Percentiles rank a stretch among this genome's conserved stretches.
These are phyloP conservation scores for Physocladia obscura DNA, from an alignment of 192 early-diverging fungal genomes.

Conservation along the genomic window DNA sequence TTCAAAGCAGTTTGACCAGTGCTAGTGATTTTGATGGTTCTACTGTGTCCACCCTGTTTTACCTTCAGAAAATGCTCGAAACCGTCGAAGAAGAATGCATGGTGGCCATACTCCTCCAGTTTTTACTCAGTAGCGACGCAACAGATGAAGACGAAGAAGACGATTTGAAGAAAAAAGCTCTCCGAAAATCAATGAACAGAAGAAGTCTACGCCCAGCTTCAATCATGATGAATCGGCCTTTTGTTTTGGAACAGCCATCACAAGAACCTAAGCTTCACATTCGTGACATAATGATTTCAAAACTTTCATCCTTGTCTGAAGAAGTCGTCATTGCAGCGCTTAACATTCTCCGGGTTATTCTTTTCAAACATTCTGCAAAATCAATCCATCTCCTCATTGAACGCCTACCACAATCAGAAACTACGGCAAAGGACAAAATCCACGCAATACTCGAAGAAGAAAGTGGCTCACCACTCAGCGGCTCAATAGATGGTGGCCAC, in stretches of 20 bases:
- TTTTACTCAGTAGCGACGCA: slow-evolving; percentile 63
- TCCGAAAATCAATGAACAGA: slow-evolving; percentile 22
- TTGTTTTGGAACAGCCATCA: neutral
- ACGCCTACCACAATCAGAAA: slow-evolving; percentile 27
- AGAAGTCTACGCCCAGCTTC: slow-evolving; percentile 6
- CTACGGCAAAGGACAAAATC: neutral
- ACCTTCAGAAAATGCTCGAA: slow-evolving; percentile 81
- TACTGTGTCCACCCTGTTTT: slow-evolving; percentile 84
- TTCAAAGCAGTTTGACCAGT: slow-evolving; percentile 80
- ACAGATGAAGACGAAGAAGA: slow-evolving; percentile 54
- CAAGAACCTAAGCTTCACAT: slow-evolving; percentile 37
- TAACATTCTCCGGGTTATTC: slow-evolving; percentile 72
- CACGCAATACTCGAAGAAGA: neutral
- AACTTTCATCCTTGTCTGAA: slow-evolving; percentile 83
- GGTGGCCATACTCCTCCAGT: slow-evolving; percentile 70
- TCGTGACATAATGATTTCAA: slow-evolving; percentile 75
- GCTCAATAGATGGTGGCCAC: too few relatives aligned
- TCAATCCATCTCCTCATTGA: slow-evolving; percentile 77
- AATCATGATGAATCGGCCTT: neutral
- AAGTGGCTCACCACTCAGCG: too few relatives aligned
- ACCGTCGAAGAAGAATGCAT: slow-evolving; percentile 67
- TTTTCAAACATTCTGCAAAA: slow-evolving; percentile 75
- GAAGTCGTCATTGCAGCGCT: slow-evolving; percentile 82
- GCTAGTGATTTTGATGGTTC: slow-evolving; percentile 91
- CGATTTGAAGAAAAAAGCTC: slow-evolving; percentile 15